Evolutionary conservation across 2,329 filamentous ascomycete species (phyloP), one percentile per base, ranked within the genome.

Genomic region (Aspergillus jensenii): DNA sequence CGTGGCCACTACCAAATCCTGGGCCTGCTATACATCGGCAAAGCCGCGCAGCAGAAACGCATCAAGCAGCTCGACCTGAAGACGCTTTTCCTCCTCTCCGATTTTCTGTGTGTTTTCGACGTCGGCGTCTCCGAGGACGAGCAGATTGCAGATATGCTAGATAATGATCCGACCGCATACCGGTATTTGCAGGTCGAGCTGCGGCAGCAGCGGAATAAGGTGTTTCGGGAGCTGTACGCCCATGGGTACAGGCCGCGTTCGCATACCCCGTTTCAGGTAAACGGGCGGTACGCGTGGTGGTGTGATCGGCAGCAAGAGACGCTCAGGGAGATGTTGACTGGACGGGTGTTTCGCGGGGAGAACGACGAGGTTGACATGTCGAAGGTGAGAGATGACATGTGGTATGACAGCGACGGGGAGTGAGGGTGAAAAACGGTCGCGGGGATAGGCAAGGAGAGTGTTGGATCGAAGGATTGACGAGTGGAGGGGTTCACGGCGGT

Each of bases 201-300:
- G 12, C 44, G 56, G 11, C 3, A 8, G 14, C 56, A 31, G n/a
- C 50, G 56, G 3, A 58, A 58, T 37, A 37, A 39, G 17, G n/a
- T 17, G 9, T 58, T 58, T 27, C 27, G 11, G 2, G 9, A 43
- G 5, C n/a, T 58, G 19, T 47, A 58, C 23, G 17, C n/a, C 12
- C 35, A 21, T 6, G 9, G 9, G 17, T 58, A 58, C 27, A 31
- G 17, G 4, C 56, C 56, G 39, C 23, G 35, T 2, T 3, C 8
- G 2, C 17, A 27, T 39, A 54, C 50, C 14, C 50, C 44, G 25
- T 54, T 31, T 31, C 27, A 31, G 27, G 40, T 7, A 51, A 54
- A 31, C 2, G 56, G 56, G 6, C 50, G 56, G 2, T 41, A 39
- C 21, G 44, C 56, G 11, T 58, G 56, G 56, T 58, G 56, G 56